Percentiles rank a stretch among this genome's conserved stretches.
phyloP scores from a whole-genome alignment of 306 rosid genomes.

The Bauhinia variegata region DNA sequence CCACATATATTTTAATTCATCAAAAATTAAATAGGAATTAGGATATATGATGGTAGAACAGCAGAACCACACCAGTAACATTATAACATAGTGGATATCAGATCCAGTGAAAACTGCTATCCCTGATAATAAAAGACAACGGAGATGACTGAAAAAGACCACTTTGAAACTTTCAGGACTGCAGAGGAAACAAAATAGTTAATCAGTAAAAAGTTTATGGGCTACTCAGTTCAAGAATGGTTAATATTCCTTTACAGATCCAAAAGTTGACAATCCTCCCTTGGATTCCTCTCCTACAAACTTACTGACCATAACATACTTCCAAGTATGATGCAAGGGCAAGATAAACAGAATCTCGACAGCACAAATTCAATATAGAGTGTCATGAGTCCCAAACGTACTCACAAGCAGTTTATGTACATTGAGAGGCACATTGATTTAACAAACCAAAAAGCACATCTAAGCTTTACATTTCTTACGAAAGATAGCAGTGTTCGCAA shows the following conservation, averaged over 20 bases:
- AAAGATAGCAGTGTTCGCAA: neutral
- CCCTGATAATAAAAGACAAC: no score
- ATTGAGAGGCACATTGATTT: neutral
- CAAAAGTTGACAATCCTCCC: no score
- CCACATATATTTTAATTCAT: constrained; percentile 4
- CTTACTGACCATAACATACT: neutral
- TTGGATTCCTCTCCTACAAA: no score
- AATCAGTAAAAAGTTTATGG: no score
- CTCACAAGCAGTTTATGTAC: neutral
- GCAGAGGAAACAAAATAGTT: no score
- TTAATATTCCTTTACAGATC: no score
- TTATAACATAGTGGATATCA: no score
- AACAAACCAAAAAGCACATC: neutral
- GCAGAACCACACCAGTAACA: neutral
- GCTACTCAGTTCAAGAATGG: no score
- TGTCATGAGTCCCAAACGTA: neutral
- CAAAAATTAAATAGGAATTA: neutral
- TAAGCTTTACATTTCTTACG: no score
- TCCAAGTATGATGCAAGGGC: neutral
- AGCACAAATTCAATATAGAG: neutral
- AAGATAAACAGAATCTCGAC: neutral
- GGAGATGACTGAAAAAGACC: neutral
- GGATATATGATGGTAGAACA: neutral
- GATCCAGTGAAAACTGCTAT: neutral
- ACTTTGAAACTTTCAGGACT: no score